Percentiles rank a stretch among this genome's conserved stretches.
phyloP scores from a whole-genome alignment of 2,329 filamentous ascomycete species.

The Cercospora janseana region DNA sequence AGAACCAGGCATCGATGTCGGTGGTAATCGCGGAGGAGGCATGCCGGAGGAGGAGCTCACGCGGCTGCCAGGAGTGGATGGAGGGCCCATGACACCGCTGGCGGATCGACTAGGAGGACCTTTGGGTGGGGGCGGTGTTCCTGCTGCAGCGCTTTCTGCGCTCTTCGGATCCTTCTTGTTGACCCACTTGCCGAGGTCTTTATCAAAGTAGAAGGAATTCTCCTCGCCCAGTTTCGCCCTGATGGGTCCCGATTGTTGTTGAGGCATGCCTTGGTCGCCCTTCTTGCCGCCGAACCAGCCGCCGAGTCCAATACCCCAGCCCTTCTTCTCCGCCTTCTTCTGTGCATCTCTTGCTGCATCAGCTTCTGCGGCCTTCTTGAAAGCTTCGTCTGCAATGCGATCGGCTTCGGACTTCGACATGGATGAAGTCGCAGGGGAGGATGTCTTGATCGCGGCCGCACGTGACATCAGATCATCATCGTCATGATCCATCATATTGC shows the following conservation, averaged over 20 bases:
- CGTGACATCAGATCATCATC: conserved; percentile 53
- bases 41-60: conserved; percentile 25
- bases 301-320: conserved; percentile 65
- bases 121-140: conserved; percentile 73
- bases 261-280: conserved; percentile 61
- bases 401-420: conserved; percentile 49
- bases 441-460: conserved; percentile 50
- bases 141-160: conserved; percentile 54
- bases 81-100: conserved; percentile 57
- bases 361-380: conserved; percentile 75
- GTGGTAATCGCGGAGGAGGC: conserved; percentile 15
- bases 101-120: conserved; percentile 52
- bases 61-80: conserved; percentile 36
- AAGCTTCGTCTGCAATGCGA: conserved; percentile 77
- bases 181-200: conserved; percentile 95
- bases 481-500: conserved; percentile 78
- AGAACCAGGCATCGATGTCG: conserved; percentile 21
- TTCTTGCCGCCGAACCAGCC: conserved; percentile 73
- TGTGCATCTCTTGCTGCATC: conserved; percentile 61
- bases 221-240: conserved; percentile 91
- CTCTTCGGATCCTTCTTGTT: conserved; percentile 76
- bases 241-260: conserved; percentile 61
- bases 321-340: conserved; percentile 44
- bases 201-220: conserved; percentile 89
- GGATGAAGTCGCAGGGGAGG: conserved; percentile 10